A percentile compares a stretch with the other conserved stretches of the same genome.
These are phyloP conservation scores for Globisporangium yorkense DNA, from an alignment of 352 stramenopile genomes.

Conservation along the genomic window DNA sequence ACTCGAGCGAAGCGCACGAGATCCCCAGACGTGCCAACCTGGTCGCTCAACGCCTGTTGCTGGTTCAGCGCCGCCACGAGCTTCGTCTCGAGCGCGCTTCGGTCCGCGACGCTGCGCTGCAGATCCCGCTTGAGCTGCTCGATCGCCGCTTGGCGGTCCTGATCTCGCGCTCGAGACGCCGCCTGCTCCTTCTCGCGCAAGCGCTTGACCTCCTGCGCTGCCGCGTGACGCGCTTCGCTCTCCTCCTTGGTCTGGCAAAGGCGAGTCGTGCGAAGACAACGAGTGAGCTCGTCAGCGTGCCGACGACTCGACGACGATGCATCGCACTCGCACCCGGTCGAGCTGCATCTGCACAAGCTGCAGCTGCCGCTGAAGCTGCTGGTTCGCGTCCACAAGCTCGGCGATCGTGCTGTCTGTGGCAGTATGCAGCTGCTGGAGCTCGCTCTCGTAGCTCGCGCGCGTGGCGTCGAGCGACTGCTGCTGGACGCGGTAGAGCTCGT, in stretches of 20 bases:
- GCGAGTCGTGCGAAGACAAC: not conserved
- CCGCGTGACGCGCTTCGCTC: conserved; percentile 22
- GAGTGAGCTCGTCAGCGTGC: not conserved
- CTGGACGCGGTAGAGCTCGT: conserved; percentile 38
- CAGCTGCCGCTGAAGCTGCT: conserved; percentile 31
- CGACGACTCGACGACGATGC: conserved; percentile 9
- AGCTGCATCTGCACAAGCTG: conserved; percentile 33
- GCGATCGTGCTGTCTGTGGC: conserved; percentile 9
- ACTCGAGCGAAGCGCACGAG: not conserved
- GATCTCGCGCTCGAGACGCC: conserved; percentile 18
- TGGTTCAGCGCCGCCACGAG: conserved; percentile 18
- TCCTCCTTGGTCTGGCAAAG: conserved; percentile 22
- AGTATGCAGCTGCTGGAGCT: conserved; percentile 25
- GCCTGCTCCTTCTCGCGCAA: conserved; percentile 34
- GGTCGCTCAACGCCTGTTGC: conserved; percentile 15
- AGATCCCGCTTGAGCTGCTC: conserved; percentile 32
- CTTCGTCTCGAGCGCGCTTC: conserved; percentile 21
- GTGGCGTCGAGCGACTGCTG: conserved; percentile 15
- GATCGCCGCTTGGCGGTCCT: conserved; percentile 14
- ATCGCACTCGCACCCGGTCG: conserved; percentile 22
- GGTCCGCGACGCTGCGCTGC: conserved; percentile 17
- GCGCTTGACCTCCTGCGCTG: conserved; percentile 26
- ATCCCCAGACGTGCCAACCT: not conserved
- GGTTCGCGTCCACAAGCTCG: conserved; percentile 24
- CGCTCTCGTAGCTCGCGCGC: conserved; percentile 17